Base-by-base conservation (phyloP, 2,329 filamentous ascomycete species). In the Phialophora expanda region DNA sequence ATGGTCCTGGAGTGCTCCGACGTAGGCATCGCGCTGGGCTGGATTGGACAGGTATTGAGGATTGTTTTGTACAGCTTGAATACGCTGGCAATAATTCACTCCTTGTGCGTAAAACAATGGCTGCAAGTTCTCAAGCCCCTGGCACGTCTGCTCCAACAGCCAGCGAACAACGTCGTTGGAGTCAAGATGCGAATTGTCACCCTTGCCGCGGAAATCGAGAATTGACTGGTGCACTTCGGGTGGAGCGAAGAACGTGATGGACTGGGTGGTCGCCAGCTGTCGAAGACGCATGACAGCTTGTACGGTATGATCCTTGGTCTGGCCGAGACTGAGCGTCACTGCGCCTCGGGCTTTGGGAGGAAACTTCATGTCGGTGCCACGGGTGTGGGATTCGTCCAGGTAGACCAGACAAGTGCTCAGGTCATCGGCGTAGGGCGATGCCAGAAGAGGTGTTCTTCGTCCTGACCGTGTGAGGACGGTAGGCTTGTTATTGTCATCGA, bases 211-310 rank as follows among this genome's bases (percentile, higher is more conserved):
- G 1, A 72, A 57, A 2, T 76, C 70, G 0, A 74, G 65, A 14
- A 90, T 87, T 65, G 85, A 85, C 0, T 72, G 75, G 8, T 83
- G 76, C 4, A 91, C 86, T 64, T 92, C 89, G 1, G 79, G 72
- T 0, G 87, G 82, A 0, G 87, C 76, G 60, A 83, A 86, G 57
- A 91, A 90, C 0, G 85, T 78, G 0, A 92, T 82, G 0, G 85
- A 87, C 70, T 93, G 89, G 0, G 88, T 89, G 3, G 85, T 77
- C 0, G 88, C 90, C 0, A 93, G 80, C 65, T 88, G 85, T 8
- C 89, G 76, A 84, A 92, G 87, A 22, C 90, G 76, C 87, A 90
- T 90, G 63, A 88, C 90, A 0, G 87, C 88, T 83, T 93, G 90
- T 0, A 88, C 85, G 0, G 92, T 74, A 14, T 83, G 78, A 65